phyloP scores from a whole-genome alignment of 768 basidiomycete genomes.

The Neoboletus subvelutipes region DNA sequence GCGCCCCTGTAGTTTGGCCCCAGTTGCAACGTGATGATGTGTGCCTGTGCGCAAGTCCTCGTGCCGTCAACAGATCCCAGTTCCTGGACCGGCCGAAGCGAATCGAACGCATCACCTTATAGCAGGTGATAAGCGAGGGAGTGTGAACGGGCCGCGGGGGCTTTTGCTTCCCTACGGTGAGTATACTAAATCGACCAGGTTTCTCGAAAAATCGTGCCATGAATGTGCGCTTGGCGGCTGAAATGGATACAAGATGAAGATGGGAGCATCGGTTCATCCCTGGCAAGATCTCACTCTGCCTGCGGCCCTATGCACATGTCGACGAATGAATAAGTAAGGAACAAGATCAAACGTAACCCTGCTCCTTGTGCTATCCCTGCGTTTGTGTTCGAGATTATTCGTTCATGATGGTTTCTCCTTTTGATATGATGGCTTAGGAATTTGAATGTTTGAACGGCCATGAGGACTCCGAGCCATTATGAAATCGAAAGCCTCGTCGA shows the following conservation, averaged over 20 bases:
- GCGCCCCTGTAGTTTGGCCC: background rate
- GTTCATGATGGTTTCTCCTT: background rate
- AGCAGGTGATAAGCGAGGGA: background rate
- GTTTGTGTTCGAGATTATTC: background rate
- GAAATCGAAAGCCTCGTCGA: background rate
- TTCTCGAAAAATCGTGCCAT: background rate
- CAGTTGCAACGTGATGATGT: background rate
- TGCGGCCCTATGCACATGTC: background rate
- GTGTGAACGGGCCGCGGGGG: conserved; percentile 12
- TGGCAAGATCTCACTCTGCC: background rate
- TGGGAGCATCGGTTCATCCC: background rate
- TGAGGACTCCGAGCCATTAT: background rate
- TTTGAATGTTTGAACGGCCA: too few species aligned
- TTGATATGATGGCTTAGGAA: background rate
- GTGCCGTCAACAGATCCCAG: background rate
- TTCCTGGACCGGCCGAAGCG: background rate
- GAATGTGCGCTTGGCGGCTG: background rate
- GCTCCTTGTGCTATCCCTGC: background rate
- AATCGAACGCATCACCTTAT: background rate
- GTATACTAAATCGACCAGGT: background rate
- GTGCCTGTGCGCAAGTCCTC: background rate
- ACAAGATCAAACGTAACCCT: background rate
- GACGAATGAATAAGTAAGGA: background rate
- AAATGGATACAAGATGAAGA: background rate
- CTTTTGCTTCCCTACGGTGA: conserved; percentile 2